Percentiles rank a stretch among this genome's conserved stretches.
These are phyloP conservation scores for Dictyostelium intermedium DNA, from an alignment of 78 protist species.

Conservation along the genomic window DNA sequence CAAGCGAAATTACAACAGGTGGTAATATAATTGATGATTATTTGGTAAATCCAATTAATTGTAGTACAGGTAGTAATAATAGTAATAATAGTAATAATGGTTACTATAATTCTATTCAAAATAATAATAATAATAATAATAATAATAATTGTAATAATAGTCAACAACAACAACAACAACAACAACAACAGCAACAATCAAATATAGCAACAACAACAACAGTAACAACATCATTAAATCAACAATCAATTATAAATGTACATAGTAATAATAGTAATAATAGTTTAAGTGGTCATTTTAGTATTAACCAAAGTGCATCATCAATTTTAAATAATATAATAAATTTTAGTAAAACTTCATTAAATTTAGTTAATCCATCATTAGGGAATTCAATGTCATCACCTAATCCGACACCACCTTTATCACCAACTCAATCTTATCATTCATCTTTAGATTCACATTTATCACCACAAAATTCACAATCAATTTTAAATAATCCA, in stretches of 20 bases:
- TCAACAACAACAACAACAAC: background rate
- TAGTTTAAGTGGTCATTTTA: background rate
- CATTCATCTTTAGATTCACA: background rate
- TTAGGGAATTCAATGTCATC: background rate
- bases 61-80: background rate
- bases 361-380: background rate
- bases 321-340: slow-evolving; percentile 1
- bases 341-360: background rate
- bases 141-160: background rate
- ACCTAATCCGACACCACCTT: background rate
- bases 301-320: background rate
- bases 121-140: background rate
- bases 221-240: background rate
- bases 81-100: background rate
- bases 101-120: background rate
- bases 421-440: background rate
- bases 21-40: slow-evolving; percentile 14
- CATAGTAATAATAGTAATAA: background rate
- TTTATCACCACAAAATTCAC: background rate
- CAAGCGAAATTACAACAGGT: background rate
- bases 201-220: background rate
- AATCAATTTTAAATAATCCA: background rate
- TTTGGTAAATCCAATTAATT: background rate
- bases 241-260: background rate
- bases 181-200: background rate